phyloP scores from a whole-genome alignment of 352 stramenopile species.

The Phytophthora multivora region DNA sequence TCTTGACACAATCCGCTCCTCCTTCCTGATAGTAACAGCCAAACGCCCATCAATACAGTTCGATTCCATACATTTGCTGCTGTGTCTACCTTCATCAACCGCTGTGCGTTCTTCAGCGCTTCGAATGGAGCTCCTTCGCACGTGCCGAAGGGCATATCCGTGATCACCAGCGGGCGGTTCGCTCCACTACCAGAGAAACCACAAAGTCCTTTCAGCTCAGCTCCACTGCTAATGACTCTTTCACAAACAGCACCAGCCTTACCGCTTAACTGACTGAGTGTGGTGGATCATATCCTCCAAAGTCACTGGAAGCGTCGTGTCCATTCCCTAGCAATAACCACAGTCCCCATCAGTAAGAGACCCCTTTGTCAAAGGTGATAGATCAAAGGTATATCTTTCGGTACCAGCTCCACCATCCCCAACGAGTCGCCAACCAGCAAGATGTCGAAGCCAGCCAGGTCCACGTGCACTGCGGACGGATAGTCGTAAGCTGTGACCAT shows the following conservation, averaged over 20 bases:
- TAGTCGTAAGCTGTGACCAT: slow-evolving; percentile 99
- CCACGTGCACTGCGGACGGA: slow-evolving; percentile 96
- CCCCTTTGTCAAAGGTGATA: background rate
- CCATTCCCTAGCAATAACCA: slow-evolving; percentile 61
- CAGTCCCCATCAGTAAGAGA: background rate
- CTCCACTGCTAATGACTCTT: background rate
- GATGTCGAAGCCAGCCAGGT: slow-evolving; percentile 97
- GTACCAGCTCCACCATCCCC: slow-evolving; percentile 98
- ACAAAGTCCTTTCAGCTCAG: no score
- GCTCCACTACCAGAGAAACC: slow-evolving; percentile 55
- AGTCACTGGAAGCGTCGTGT: slow-evolving; percentile 93
- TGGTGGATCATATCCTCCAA: slow-evolving; percentile 99
- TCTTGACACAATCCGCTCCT: slow-evolving; percentile 97
- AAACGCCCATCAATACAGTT: background rate
- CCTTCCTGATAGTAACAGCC: slow-evolving; percentile 83
- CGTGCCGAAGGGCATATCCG: slow-evolving; percentile 98
- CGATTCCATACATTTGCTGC: background rate
- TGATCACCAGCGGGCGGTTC: slow-evolving; percentile 92
- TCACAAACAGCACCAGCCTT: slow-evolving; percentile 4
- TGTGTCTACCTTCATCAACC: slow-evolving; percentile 80
- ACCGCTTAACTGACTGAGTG: slow-evolving; percentile 94
- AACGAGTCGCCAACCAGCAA: slow-evolving; percentile 98
- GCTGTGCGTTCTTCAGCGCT: slow-evolving; percentile 95
- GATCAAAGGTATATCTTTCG: slow-evolving; percentile 4
- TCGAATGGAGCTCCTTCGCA: slow-evolving; percentile 94